A percentile compares a stretch with the other conserved stretches of the same genome.
These are phyloP conservation scores for Termitomyces sp. DNA, from an alignment of 768 basidiomycete species.

Conservation along the genomic window DNA sequence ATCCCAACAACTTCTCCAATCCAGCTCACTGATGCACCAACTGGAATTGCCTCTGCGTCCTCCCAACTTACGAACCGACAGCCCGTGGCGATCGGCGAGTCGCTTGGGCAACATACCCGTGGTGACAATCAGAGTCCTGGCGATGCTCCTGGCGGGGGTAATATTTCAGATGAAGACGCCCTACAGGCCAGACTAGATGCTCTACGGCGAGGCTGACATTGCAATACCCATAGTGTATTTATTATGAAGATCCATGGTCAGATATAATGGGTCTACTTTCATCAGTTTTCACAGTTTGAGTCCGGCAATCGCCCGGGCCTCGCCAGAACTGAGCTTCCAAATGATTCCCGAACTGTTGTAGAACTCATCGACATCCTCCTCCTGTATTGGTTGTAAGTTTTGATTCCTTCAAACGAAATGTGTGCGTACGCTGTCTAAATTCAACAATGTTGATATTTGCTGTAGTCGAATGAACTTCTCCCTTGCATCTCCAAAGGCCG, in stretches of 20 bases:
- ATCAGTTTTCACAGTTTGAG: constrained; percentile 40
- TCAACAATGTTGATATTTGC: constrained; percentile 89
- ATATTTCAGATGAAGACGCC: constrained; percentile 80
- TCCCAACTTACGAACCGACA: constrained; percentile 62
- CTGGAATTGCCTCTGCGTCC: constrained; percentile 59
- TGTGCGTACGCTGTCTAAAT: constrained; percentile 70
- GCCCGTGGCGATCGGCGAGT: constrained; percentile 84
- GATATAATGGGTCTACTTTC: not conserved
- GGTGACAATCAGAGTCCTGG: constrained; percentile 31
- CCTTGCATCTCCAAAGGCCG: constrained; percentile 82
- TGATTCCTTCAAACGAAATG: not conserved
- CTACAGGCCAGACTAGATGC: constrained; percentile 93
- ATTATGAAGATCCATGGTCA: not conserved
- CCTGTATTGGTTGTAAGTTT: constrained; percentile 42
- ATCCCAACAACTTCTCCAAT: constrained; percentile 9
- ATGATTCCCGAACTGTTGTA: constrained; percentile 90
- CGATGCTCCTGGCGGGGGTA: constrained; percentile 34
- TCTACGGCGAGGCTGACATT: constrained; percentile 61
- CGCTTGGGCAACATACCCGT: constrained; percentile 29
- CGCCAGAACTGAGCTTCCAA: constrained; percentile 78
- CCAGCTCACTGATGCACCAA: constrained; percentile 83
- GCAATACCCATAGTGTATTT: constrained; percentile 8
- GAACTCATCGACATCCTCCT: constrained; percentile 93
- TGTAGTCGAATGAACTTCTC: constrained; percentile 92
- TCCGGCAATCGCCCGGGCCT: constrained; percentile 67